Base-by-base conservation (phyloP, 495 filamentous ascomycete genomes). In the Penicillium coprophilum region DNA sequence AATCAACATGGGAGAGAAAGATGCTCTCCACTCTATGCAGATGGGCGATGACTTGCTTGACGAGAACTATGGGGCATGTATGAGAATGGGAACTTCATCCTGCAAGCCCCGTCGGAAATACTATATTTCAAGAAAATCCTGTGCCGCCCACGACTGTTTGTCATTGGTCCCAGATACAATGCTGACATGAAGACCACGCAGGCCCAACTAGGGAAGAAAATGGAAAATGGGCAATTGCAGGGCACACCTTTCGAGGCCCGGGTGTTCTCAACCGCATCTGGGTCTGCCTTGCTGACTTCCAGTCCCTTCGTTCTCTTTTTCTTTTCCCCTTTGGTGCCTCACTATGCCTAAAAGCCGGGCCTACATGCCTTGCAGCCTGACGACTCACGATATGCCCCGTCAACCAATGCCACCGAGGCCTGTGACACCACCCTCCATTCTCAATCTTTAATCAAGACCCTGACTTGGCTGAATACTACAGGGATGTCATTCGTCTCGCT, bases 341-440 rank as follows among this genome's bases (percentile, higher is more conserved):
- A 47, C 51, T 50, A 20, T 28, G 50, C 58, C 56, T 58, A 47
- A 54, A 28, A 46, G 19, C 45, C 62, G 38, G 38, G 20, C 24
- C 52, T 63, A 59, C 59, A 63, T 66, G 66, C 66, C 66, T 68
- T 56, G 46, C 60, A 68, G 63, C 66, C 66, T 68, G 58, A 66
- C 60, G 43, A 68, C 43, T 50, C 39, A 39, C 55, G 45, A 64
- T 64, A 64, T 66, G 51, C 53, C 55, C 60, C 60, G 52, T 66
- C 57, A 51, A 64, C 53, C 53, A 59, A 52, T 41, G 47, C 49
- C 50, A 57, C 53, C 59, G 55, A 57, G 65, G 60, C 65, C 66
- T 36, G 58, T 68, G 60, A 34, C 53, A 68, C 63, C 62, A 64
- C 56, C 62, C 48, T 61, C 53, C 13, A 50, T 46, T 45, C 50